Evolutionary conservation across 177 flowering plant genomes (phyloP).

Genomic region (Vitis hybrid): DNA sequence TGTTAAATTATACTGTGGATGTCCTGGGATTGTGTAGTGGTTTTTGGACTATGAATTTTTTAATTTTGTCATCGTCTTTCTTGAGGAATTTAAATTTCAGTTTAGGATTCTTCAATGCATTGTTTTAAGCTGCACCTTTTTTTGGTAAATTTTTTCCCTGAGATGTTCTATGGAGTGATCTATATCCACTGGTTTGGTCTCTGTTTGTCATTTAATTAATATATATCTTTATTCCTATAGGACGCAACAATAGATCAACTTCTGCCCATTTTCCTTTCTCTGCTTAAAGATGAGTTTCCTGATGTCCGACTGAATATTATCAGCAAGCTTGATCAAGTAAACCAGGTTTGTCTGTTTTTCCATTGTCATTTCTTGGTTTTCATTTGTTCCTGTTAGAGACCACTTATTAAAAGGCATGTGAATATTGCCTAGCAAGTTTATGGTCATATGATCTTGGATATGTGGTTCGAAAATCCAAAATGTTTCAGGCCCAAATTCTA

Average conservation of each 20-base stretch:
- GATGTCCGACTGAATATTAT: constrained; percentile 94
- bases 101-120: background rate
- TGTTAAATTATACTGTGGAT: too few species aligned
- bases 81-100: background rate
- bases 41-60: background rate
- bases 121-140: background rate
- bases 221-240: constrained; percentile 22
- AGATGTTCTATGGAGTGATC: too few species aligned
- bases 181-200: too few species aligned
- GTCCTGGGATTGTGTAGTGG: background rate
- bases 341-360: constrained; percentile 56
- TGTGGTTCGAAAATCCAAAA: background rate
- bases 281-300: constrained; percentile 95
- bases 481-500: background rate
- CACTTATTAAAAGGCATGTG: background rate
- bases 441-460: background rate
- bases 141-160: too few species aligned
- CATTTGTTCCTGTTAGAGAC: background rate
- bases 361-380: background rate
- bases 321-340: constrained; percentile 99
- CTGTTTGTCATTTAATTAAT: background rate
- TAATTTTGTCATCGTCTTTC: too few species aligned
- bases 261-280: constrained; percentile 92
- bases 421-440: background rate
- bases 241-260: constrained; percentile 96